Evolutionary conservation across 768 basidiomycete species (phyloP).

Genomic region (Cantharellus anzutake): DNA sequence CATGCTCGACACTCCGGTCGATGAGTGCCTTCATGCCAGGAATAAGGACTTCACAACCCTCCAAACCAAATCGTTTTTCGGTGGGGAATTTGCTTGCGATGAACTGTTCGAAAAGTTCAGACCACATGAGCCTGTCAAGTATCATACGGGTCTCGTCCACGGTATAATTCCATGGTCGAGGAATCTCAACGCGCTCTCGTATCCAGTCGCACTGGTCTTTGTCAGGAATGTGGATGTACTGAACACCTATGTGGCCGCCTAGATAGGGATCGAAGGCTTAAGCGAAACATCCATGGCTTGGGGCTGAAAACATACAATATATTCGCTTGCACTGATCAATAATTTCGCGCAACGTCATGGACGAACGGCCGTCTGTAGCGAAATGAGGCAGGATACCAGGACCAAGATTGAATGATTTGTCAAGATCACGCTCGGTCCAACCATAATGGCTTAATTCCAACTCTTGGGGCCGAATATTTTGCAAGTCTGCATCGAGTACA

Average conservation of each 20-base stretch:
- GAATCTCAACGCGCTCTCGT: conserved; percentile 84
- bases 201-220: conserved; percentile 99
- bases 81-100: conserved; percentile 97
- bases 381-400: conserved; percentile 95
- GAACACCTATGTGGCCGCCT: conserved; percentile 79
- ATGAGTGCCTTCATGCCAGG: conserved; percentile 99
- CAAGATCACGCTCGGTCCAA: conserved; percentile 83
- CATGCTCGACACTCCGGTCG: conserved; percentile 91
- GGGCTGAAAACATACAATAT: conserved; percentile 42
- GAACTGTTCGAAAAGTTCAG: conserved; percentile 98
- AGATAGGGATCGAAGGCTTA: background rate
- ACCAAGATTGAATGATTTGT: conserved; percentile 85
- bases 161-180: conserved; percentile 93
- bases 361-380: conserved; percentile 63
- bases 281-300: background rate
- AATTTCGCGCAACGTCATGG: conserved; percentile 82
- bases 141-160: conserved; percentile 99
- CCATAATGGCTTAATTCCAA: conserved; percentile 89
- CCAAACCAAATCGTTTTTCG: conserved; percentile 97
- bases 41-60: conserved; percentile 92
- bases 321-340: conserved; percentile 80
- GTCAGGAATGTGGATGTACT: conserved; percentile 92
- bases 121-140: conserved; percentile 98
- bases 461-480: conserved; percentile 61
- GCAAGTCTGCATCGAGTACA: conserved; percentile 77